Conservation (phyloP, 768 basidiomycete species). For the Boletus reticulatus region DNA sequence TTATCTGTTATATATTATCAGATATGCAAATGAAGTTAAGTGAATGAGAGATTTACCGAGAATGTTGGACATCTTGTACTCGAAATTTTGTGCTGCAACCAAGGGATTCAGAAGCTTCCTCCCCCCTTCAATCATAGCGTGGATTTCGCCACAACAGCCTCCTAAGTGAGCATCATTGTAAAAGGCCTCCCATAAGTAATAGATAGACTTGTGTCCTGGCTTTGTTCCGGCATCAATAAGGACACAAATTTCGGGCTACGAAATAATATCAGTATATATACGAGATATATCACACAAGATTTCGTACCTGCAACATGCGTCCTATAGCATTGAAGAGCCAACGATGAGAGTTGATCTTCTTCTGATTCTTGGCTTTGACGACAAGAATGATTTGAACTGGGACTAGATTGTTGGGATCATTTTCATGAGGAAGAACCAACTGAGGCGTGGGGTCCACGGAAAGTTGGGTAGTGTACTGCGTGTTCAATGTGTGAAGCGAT, state of each 20-base stretch:
- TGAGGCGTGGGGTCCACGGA: slow-evolving; percentile 90
- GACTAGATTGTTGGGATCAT: slow-evolving; percentile 89
- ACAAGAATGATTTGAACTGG: slow-evolving; percentile 91
- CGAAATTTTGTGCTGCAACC: slow-evolving; percentile 94
- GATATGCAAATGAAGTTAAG: neutral
- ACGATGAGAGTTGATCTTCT: slow-evolving; percentile 94
- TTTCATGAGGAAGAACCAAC: slow-evolving; percentile 84
- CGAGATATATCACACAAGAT: slow-evolving; percentile 11
- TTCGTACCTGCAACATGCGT: slow-evolving; percentile 61
- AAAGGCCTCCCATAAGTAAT: slow-evolving; percentile 92
- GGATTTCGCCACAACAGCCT: slow-evolving; percentile 92
- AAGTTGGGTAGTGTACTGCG: slow-evolving; percentile 92
- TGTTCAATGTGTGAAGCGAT: slow-evolving; percentile 3
- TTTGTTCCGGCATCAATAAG: slow-evolving; percentile 96
- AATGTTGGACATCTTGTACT: slow-evolving; percentile 99
- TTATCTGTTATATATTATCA: slow-evolving; percentile 55
- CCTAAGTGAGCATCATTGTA: slow-evolving; percentile 77
- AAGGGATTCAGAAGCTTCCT: slow-evolving; percentile 89
- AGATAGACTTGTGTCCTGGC: slow-evolving; percentile 94
- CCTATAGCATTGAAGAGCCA: slow-evolving; percentile 97
- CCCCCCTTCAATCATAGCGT: slow-evolving; percentile 95
- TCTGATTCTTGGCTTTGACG: slow-evolving; percentile 91
- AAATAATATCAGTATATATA: neutral
- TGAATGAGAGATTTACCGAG: slow-evolving; percentile 48
- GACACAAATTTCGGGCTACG: slow-evolving; percentile 86